Percentiles rank a stretch among this genome's conserved stretches.
Evolutionary conservation across 257 asterid genomes (phyloP).

Genomic region (Capsicum rhomboideum): DNA sequence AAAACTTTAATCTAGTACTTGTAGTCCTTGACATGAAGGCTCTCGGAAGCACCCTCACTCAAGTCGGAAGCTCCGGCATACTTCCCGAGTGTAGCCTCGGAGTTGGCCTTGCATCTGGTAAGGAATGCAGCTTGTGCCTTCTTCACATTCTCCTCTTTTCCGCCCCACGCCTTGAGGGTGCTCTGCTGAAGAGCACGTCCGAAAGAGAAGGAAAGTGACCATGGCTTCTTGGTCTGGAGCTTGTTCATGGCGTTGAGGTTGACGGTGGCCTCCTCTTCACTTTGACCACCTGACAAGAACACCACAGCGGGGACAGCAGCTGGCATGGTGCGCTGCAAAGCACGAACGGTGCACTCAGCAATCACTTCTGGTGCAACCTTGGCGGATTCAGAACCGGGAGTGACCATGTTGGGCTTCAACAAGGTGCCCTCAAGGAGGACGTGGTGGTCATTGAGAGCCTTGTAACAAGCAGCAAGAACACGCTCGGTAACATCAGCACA

Average conservation of each 20-base stretch:
- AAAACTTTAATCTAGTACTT: conserved; percentile 26
- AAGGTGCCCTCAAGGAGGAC: conserved; percentile 58
- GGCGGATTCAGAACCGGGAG: conserved; percentile 51
- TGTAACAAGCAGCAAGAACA: conserved; percentile 61
- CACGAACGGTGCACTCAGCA: conserved; percentile 55
- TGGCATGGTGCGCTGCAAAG: conserved; percentile 60
- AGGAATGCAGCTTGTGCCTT: conserved; percentile 49
- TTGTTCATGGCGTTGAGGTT: conserved; percentile 61
- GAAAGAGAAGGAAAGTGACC: conserved; percentile 46
- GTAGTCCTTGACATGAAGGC: conserved; percentile 65
- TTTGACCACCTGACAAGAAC: conserved; percentile 60
- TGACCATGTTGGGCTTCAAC: conserved; percentile 62
- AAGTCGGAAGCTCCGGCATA: conserved; percentile 31
- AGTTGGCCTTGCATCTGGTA: conserved; percentile 55
- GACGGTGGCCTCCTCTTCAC: conserved; percentile 54
- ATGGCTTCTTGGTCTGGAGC: conserved; percentile 53
- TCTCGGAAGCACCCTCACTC: conserved; percentile 58
- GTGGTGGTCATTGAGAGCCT: conserved; percentile 57
- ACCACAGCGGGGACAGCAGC: conserved; percentile 60
- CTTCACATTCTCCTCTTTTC: conserved; percentile 35
- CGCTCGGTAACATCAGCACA: conserved; percentile 62
- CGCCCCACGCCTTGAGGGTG: conserved; percentile 60
- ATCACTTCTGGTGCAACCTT: conserved; percentile 55
- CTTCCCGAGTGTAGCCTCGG: conserved; percentile 58
- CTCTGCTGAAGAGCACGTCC: conserved; percentile 66